Evolutionary conservation across 345 rosid species (phyloP).

Genomic region (Populus deltoides): DNA sequence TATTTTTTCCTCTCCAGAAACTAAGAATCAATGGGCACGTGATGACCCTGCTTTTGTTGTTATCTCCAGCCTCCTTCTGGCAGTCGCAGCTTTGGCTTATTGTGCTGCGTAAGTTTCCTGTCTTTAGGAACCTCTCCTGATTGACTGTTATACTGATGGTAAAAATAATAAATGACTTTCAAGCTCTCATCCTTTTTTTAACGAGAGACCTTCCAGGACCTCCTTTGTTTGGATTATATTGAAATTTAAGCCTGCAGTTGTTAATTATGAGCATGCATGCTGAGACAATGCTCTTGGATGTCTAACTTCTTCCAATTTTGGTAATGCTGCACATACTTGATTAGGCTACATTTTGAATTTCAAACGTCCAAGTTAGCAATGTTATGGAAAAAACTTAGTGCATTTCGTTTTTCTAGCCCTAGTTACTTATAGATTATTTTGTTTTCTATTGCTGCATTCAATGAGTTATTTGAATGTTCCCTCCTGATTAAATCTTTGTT

Average conservation of each 20-base stretch:
- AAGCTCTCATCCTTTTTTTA: not conserved
- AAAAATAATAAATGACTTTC: not conserved
- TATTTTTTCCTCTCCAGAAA: constrained; percentile 55
- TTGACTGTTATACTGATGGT: not conserved
- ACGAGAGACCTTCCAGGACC: not conserved
- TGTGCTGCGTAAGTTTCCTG: constrained; percentile 86
- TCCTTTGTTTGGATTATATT: not conserved
- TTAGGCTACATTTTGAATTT: not conserved
- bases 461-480: not conserved
- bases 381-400: not conserved
- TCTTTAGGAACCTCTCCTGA: not conserved
- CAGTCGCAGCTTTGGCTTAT: constrained; percentile 76
- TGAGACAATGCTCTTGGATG: not conserved
- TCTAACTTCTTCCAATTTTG: not conserved
- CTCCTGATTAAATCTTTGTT: constrained; percentile 3
- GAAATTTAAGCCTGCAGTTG: not conserved
- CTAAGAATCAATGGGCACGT: constrained; percentile 99
- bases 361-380: constrained; percentile 1
- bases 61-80: constrained; percentile 84
- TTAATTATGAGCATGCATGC: not conserved
- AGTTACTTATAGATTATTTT: not conserved
- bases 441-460: not conserved
- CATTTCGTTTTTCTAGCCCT: not conserved
- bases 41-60: constrained; percentile 99
- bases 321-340: not conserved